Conservation (phyloP, 2,329 filamentous ascomycete genomes). For the Phaeomoniella chlamydospora region DNA sequence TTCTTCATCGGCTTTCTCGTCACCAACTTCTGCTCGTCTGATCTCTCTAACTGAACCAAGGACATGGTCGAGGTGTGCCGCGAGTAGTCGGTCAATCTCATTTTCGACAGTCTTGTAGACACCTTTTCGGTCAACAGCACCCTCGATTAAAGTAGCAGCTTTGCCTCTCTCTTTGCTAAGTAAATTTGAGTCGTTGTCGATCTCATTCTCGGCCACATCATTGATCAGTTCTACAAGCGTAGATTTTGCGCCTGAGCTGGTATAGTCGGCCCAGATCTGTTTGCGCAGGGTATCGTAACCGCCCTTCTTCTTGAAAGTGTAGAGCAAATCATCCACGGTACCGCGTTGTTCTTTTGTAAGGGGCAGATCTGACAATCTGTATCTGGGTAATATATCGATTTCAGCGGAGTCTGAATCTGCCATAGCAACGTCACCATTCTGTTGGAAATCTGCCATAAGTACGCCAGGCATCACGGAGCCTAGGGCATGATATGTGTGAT, state of each 20-base stretch:
- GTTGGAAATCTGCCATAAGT: neutral
- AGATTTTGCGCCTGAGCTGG: conserved; percentile 35
- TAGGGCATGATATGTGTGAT: too few species aligned
- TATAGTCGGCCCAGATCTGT: conserved; percentile 43
- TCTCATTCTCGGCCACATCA: conserved; percentile 43
- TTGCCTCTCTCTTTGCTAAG: conserved; percentile 47
- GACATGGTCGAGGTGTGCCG: conserved; percentile 38
- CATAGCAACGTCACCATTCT: neutral
- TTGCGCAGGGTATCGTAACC: conserved; percentile 50
- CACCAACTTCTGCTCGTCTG: conserved; percentile 42
- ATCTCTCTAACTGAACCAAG: conserved; percentile 41
- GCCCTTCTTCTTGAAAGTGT: conserved; percentile 53
- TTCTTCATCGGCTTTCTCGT: conserved; percentile 37
- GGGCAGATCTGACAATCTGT: conserved; percentile 47
- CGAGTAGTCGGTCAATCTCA: conserved; percentile 38
- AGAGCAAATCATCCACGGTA: conserved; percentile 44
- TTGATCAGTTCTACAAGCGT: conserved; percentile 37
- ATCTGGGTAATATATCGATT: conserved; percentile 22
- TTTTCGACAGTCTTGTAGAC: conserved; percentile 44
- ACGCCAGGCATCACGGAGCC: neutral
- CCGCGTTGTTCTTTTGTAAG: conserved; percentile 42
- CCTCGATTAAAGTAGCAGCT: conserved; percentile 48
- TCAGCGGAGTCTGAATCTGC: conserved; percentile 1
- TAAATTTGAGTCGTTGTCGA: conserved; percentile 46
- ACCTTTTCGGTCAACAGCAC: conserved; percentile 47